These are phyloP conservation scores for Fusarium odoratissimum DNA, from an alignment of 2,329 filamentous ascomycete genomes.

Conservation along the genomic window DNA sequence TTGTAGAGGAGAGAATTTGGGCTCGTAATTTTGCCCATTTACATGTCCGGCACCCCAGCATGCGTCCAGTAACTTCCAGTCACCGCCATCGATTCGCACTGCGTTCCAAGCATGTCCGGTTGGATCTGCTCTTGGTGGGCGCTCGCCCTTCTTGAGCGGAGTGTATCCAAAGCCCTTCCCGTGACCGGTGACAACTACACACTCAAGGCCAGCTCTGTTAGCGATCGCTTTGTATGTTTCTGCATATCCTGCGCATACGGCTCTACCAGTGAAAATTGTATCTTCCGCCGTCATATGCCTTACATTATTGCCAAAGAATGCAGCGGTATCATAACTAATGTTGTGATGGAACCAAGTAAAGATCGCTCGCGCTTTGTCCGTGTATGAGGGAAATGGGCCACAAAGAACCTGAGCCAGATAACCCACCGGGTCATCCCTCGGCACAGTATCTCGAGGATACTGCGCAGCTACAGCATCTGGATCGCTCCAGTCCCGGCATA, in stretches of 20 bases:
- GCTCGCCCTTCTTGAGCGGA: conserved; percentile 70
- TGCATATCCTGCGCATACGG: conserved; percentile 94
- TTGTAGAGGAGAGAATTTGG: conserved; percentile 72
- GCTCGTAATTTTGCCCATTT: conserved; percentile 68
- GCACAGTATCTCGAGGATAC: conserved; percentile 79
- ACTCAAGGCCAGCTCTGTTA: conserved; percentile 81
- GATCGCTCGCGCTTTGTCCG: conserved; percentile 91
- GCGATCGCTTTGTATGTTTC: conserved; percentile 84
- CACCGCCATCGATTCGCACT: conserved; percentile 84
- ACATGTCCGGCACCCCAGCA: conserved; percentile 90
- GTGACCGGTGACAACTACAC: conserved; percentile 78
- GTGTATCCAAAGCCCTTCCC: conserved; percentile 87
- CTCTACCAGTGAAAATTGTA: conserved; percentile 80
- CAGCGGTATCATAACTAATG: conserved; percentile 82
- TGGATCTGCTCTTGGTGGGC: conserved; percentile 71
- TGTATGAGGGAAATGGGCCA: conserved; percentile 79
- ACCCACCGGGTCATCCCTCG: conserved; percentile 71
- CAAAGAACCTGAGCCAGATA: conserved; percentile 85
- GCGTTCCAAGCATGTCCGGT: conserved; percentile 92
- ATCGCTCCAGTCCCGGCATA: conserved; percentile 87
- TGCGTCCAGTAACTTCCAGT: conserved; percentile 91
- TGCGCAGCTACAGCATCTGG: conserved; percentile 82
- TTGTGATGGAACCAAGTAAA: conserved; percentile 98
- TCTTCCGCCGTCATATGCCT: conserved; percentile 75
- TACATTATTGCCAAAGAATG: conserved; percentile 80